Evolutionary conservation across 2,329 filamentous ascomycete species (phyloP).

Genomic region (Fusarium sp.): DNA sequence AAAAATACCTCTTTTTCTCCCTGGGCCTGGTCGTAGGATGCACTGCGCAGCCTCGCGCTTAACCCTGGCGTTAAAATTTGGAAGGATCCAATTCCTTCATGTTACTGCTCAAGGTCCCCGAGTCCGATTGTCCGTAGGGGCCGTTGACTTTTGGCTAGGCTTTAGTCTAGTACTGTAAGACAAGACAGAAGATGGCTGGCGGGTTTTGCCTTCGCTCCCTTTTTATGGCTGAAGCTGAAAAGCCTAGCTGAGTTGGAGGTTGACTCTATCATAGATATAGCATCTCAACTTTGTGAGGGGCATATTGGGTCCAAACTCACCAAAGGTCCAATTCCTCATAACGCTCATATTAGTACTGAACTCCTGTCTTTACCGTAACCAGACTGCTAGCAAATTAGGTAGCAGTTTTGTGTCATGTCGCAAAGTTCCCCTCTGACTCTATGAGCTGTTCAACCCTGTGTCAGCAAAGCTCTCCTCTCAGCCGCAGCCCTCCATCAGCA

Average conservation of each 20-base stretch:
- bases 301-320: neutral
- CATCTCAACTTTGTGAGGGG: neutral
- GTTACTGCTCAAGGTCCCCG: neutral
- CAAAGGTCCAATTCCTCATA: neutral
- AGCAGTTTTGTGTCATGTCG: neutral
- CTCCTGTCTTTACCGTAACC: neutral
- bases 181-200: neutral
- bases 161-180: neutral
- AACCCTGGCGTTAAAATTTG: constrained; percentile 34
- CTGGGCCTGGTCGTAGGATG: neutral
- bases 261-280: neutral
- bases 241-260: constrained; percentile 9
- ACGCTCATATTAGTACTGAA: neutral
- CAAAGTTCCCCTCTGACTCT: constrained; percentile 31
- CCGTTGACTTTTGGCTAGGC: constrained; percentile 16
- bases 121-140: constrained; percentile 1
- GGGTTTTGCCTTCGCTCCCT: neutral
- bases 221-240: constrained; percentile 12
- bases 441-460: constrained; percentile 19
- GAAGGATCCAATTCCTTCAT: constrained; percentile 7
- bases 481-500: constrained; percentile 46
- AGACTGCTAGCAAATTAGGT: constrained; percentile 1
- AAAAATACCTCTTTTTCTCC: constrained; percentile 28
- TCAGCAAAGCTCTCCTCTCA: constrained; percentile 42
- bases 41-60: constrained; percentile 38